Evolutionary conservation across 495 filamentous ascomycete species (phyloP).

Genomic region (Xylaria longipes): DNA sequence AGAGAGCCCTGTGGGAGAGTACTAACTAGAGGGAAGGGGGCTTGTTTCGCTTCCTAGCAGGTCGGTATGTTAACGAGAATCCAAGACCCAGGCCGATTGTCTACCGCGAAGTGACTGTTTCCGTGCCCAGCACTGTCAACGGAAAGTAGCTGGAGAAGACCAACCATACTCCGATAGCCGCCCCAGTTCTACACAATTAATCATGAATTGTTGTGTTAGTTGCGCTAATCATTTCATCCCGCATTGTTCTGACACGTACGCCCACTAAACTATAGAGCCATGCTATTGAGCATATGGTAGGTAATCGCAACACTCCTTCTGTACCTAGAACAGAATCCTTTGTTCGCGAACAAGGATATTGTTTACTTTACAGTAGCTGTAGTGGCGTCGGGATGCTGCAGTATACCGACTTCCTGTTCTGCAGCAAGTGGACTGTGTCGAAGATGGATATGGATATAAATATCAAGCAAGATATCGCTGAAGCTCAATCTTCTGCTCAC

Average conservation of each 20-base stretch:
- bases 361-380: not conserved
- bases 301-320: not conserved
- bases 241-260: not conserved
- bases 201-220: not conserved
- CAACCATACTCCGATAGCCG: not conserved
- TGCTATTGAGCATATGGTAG: not conserved
- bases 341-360: slow-evolving; percentile 5
- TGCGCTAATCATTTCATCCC: not conserved
- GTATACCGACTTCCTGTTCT: not conserved
- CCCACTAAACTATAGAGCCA: not conserved
- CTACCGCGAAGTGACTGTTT: not conserved
- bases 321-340: not conserved
- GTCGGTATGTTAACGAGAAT: not conserved
- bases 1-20: not conserved
- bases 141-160: not conserved
- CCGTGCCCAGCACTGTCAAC: not conserved
- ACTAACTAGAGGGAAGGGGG: not conserved
- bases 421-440: not conserved
- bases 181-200: too few species aligned
- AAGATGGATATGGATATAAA: slow-evolving; percentile 2
- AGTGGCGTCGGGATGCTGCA: not conserved
- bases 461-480: not conserved
- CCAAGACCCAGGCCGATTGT: not conserved
- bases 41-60: not conserved
- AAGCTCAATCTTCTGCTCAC: not conserved